Conservation (phyloP, 176 grass and related monocot genomes). For the Triticum urartu region DNA sequence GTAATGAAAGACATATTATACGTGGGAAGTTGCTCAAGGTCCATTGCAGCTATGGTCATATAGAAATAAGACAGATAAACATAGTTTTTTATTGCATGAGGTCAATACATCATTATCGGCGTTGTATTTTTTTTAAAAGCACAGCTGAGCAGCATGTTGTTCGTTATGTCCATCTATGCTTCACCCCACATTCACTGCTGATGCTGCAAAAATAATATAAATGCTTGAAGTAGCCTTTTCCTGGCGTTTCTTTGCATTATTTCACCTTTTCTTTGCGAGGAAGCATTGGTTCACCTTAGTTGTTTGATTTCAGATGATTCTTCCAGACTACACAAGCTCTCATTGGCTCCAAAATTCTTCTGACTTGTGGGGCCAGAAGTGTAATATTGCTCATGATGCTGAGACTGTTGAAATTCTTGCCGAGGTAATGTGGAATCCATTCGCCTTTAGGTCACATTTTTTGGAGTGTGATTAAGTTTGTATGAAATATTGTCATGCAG, state of each 20-base stretch:
- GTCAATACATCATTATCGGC: neutral
- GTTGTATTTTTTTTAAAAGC: neutral
- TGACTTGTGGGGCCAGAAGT: constrained; percentile 62
- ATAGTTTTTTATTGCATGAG: neutral
- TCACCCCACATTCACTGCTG: neutral
- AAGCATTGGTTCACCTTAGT: constrained; percentile 18
- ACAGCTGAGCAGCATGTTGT: neutral
- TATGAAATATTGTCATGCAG: neutral
- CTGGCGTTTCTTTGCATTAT: constrained; percentile 19
- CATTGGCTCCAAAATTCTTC: constrained; percentile 67
- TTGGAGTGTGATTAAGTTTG: constrained; percentile 10
- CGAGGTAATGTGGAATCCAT: constrained; percentile 55
- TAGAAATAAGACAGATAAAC: neutral
- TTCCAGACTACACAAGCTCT: constrained; percentile 60
- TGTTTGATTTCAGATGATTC: constrained; percentile 86
- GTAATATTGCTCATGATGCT: constrained; percentile 51
- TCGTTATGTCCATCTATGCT: neutral
- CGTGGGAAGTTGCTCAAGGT: neutral
- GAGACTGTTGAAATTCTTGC: constrained; percentile 74
- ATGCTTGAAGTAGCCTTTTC: neutral
- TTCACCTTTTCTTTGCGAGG: constrained; percentile 10
- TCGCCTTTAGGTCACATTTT: constrained; percentile 18
- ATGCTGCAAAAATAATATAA: neutral
- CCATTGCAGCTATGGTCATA: neutral
- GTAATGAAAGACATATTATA: constrained; percentile 1